Conservation (phyloP, 2,329 filamentous ascomycete genomes). For the Chaetothyriales sp. region DNA sequence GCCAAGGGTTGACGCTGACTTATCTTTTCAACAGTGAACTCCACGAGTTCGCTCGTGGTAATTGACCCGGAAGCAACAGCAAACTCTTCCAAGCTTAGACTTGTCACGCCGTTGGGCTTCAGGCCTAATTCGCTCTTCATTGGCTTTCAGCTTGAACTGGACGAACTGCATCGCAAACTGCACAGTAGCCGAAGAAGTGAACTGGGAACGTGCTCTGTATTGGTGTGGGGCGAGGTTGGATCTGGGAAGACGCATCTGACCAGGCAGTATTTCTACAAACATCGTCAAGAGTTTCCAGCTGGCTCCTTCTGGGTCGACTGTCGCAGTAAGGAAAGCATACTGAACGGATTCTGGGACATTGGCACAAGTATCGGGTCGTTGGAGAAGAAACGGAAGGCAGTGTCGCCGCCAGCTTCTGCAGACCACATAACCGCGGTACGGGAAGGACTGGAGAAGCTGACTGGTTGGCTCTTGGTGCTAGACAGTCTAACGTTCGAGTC, state of each 20-base stretch:
- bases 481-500: constrained; percentile 52
- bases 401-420: constrained; percentile 5
- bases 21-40: constrained; percentile 7
- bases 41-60: constrained; percentile 5
- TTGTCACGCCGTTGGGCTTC: constrained; percentile 42
- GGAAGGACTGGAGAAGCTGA: constrained; percentile 46
- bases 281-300: constrained; percentile 47
- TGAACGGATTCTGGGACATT: constrained; percentile 53
- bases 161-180: constrained; percentile 45
- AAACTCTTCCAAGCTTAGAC: constrained; percentile 21
- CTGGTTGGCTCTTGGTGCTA: constrained; percentile 55
- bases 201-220: constrained; percentile 47
- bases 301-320: constrained; percentile 59
- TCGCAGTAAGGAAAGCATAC: constrained; percentile 44
- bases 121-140: constrained; percentile 51
- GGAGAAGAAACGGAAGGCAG: constrained; percentile 24
- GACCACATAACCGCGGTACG: constrained; percentile 44
- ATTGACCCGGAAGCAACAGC: constrained; percentile 1
- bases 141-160: constrained; percentile 46
- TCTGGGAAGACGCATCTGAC: constrained; percentile 58
- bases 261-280: constrained; percentile 51
- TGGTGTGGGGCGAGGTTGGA: constrained; percentile 52
- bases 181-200: constrained; percentile 44
- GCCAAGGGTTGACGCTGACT: constrained; percentile 11
- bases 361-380: constrained; percentile 38